Percentiles rank a stretch among this genome's conserved stretches.
Conservation (phyloP, 164 flowering plant species). For the Umbilicus rupestris region DNA sequence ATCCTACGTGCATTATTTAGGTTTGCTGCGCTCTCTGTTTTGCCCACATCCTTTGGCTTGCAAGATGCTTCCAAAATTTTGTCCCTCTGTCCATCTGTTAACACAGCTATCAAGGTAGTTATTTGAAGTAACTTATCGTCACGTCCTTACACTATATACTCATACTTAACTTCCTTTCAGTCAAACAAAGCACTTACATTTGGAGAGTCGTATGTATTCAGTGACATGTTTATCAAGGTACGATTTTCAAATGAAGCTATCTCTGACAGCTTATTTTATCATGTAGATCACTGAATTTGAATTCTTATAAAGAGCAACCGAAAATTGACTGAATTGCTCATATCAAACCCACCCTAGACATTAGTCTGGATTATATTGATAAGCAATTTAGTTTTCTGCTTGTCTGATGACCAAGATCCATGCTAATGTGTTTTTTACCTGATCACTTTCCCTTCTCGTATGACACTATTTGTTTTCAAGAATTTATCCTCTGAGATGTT, state of each 20-base stretch:
- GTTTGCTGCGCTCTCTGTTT: conserved; percentile 77
- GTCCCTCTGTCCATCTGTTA: conserved; percentile 66
- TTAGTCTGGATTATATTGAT: too few relatives aligned
- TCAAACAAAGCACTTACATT: conserved; percentile 51
- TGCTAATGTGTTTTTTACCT: too few relatives aligned
- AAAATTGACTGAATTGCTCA: too few relatives aligned
- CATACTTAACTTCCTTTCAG: conserved; percentile 32
- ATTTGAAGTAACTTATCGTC: conserved; percentile 9
- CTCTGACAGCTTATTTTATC: background rate
- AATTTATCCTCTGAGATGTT: background rate
- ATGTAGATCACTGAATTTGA: too few relatives aligned
- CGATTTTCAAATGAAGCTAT: background rate
- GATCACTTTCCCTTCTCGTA: too few relatives aligned
- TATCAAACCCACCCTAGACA: too few relatives aligned
- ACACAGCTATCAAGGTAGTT: conserved; percentile 60
- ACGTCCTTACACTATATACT: background rate
- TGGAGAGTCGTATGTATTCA: conserved; percentile 68
- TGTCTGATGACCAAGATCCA: too few relatives aligned
- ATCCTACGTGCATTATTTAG: conserved; percentile 29
- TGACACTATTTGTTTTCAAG: background rate
- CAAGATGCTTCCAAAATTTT: conserved; percentile 84
- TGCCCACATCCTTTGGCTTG: conserved; percentile 58
- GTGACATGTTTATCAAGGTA: conserved; percentile 77
- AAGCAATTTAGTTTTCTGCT: too few relatives aligned
- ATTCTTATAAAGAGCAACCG: too few relatives aligned